Evolutionary conservation across 2,329 filamentous ascomycete species (phyloP).

Genomic region (Blastomyces percursus): DNA sequence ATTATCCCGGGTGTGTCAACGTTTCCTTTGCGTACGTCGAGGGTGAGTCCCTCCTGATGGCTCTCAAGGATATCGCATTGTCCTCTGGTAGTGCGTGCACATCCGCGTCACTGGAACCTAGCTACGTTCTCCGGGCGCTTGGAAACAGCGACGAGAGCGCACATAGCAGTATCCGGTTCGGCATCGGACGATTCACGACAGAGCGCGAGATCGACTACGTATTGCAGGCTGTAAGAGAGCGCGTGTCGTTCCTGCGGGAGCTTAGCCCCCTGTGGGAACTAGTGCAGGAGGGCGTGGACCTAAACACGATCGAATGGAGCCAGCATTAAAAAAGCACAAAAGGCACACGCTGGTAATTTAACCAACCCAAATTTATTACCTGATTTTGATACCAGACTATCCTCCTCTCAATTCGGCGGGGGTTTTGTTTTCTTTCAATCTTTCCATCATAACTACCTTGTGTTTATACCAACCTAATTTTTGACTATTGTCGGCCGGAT

Average conservation of each 20-base stretch:
- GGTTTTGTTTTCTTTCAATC: not conserved
- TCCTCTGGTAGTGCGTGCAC: constrained; percentile 97
- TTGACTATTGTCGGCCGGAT: not conserved
- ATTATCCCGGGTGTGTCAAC: constrained; percentile 96
- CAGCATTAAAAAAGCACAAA: constrained; percentile 58
- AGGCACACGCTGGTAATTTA: not conserved
- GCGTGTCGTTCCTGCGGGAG: constrained; percentile 86
- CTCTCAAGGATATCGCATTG: constrained; percentile 91
- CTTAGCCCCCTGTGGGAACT: constrained; percentile 94
- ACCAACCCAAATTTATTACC: not conserved
- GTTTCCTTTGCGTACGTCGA: constrained; percentile 98
- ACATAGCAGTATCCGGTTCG: constrained; percentile 95
- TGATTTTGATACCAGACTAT: not conserved
- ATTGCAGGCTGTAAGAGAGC: constrained; percentile 79
- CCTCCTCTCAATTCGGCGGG: not conserved
- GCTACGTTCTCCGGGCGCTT: constrained; percentile 86
- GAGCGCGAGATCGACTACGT: constrained; percentile 96
- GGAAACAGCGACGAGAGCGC: constrained; percentile 96
- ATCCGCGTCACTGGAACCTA: constrained; percentile 89
- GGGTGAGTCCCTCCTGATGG: constrained; percentile 96
- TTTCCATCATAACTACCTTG: not conserved
- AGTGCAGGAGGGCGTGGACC: constrained; percentile 89
- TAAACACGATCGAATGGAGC: constrained; percentile 96
- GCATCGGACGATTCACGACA: constrained; percentile 93
- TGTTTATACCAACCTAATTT: not conserved